phyloP scores from a whole-genome alignment of 2,329 filamentous ascomycete genomes.

The Cryphonectria nitschkei region DNA sequence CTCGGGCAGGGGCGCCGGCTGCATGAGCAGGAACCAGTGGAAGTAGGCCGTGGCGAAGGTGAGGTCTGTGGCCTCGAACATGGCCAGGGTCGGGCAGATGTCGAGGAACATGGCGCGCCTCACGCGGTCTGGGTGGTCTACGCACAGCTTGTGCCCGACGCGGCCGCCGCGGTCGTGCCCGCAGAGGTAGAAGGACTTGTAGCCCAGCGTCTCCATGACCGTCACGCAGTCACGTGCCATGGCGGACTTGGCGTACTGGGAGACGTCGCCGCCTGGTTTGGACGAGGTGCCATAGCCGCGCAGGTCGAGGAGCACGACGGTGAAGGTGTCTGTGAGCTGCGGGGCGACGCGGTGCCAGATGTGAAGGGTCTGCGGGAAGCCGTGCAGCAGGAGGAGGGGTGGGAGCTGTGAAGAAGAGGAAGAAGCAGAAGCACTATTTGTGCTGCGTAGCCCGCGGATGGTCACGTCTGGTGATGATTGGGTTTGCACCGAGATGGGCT shows the following conservation, averaged over 20 bases:
- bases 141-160: slow-evolving; percentile 57
- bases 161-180: slow-evolving; percentile 62
- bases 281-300: slow-evolving; percentile 57
- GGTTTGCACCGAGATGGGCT: slow-evolving; percentile 44
- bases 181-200: slow-evolving; percentile 50
- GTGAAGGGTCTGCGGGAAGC: slow-evolving; percentile 55
- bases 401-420: slow-evolving; percentile 36
- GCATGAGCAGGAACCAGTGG: slow-evolving; percentile 64
- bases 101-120: slow-evolving; percentile 51
- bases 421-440: slow-evolving; percentile 20
- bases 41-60: slow-evolving; percentile 55
- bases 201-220: slow-evolving; percentile 50
- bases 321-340: slow-evolving; percentile 44
- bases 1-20: slow-evolving; percentile 55
- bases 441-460: slow-evolving; percentile 49
- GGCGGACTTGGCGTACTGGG: slow-evolving; percentile 49
- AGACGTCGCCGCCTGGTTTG: slow-evolving; percentile 42
- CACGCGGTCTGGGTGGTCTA: slow-evolving; percentile 48
- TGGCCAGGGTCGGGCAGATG: slow-evolving; percentile 58
- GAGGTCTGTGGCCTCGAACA: slow-evolving; percentile 50
- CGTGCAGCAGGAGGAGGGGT: slow-evolving; percentile 53
- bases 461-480: slow-evolving; percentile 41
- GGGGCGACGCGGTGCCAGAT: slow-evolving; percentile 55
- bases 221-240: slow-evolving; percentile 52
- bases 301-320: slow-evolving; percentile 51